Evolutionary conservation across 2,329 filamentous ascomycete species (phyloP).

Genomic region (Paradendryphiella salina): DNA sequence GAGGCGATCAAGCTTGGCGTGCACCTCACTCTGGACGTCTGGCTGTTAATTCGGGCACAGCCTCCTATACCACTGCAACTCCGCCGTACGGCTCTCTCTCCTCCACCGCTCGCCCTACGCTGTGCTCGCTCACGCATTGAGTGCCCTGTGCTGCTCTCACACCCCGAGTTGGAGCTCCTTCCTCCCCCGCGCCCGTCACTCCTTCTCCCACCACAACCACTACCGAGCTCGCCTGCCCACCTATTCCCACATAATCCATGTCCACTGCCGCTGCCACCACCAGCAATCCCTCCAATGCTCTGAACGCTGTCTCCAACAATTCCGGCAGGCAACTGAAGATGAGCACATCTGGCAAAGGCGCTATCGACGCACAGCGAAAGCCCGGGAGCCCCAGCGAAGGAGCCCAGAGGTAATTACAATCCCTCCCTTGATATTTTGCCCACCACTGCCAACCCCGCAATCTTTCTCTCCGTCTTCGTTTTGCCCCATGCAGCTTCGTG

Average conservation of each 20-base stretch:
- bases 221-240: constrained; percentile 21
- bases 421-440: background rate
- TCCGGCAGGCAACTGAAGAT: constrained; percentile 54
- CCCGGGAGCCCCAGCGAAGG: constrained; percentile 60
- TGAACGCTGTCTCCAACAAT: constrained; percentile 43
- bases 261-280: constrained; percentile 38
- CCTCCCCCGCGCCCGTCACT: constrained; percentile 21
- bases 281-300: constrained; percentile 42
- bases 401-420: constrained; percentile 56
- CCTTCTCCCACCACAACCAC: constrained; percentile 17
- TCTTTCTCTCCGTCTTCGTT: background rate
- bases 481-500: background rate
- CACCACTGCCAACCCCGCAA: background rate
- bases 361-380: constrained; percentile 57
- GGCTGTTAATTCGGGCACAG: constrained; percentile 27
- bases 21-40: constrained; percentile 23
- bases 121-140: constrained; percentile 29
- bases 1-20: constrained; percentile 29
- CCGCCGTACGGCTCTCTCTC: constrained; percentile 26
- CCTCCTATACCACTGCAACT: constrained; percentile 25
- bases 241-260: constrained; percentile 33
- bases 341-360: constrained; percentile 53
- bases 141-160: constrained; percentile 30
- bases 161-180: constrained; percentile 18
- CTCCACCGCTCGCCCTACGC: constrained; percentile 10